phyloP scores from a whole-genome alignment of 768 basidiomycete species.

The Tricholoma saponaceum region DNA sequence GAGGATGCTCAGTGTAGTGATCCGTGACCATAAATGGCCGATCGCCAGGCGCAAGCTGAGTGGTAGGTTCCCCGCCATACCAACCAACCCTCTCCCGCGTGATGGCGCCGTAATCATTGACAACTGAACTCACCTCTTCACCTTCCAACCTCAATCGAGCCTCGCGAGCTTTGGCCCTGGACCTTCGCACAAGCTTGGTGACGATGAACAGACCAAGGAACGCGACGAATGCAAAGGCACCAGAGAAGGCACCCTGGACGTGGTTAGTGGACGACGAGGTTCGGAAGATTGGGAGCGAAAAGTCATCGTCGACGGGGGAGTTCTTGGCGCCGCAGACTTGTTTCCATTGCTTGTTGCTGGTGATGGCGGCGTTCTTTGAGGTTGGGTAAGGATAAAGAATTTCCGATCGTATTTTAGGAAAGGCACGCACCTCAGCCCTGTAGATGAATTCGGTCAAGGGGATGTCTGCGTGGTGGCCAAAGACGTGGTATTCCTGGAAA shows the following conservation, averaged over 20 bases:
- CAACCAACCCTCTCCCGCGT: slow-evolving; percentile 15
- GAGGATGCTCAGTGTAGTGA: slow-evolving; percentile 30
- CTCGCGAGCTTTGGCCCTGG: slow-evolving; percentile 32
- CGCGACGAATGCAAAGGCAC: slow-evolving; percentile 33
- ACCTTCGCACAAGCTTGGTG: slow-evolving; percentile 34
- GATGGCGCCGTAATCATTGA: slow-evolving; percentile 35
- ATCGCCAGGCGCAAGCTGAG: slow-evolving; percentile 5
- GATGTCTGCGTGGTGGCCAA: slow-evolving; percentile 72
- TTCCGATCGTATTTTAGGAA: neutral
- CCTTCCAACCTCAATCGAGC: slow-evolving; percentile 39
- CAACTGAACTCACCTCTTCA: slow-evolving; percentile 46
- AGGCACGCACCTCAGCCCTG: slow-evolving; percentile 58
- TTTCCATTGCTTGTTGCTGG: slow-evolving; percentile 52
- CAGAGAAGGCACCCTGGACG: slow-evolving; percentile 29
- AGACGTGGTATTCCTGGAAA: slow-evolving; percentile 69
- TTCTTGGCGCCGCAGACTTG: slow-evolving; percentile 36
- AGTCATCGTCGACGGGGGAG: slow-evolving; percentile 8
- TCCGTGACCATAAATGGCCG: slow-evolving; percentile 12
- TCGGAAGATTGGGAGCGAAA: slow-evolving; percentile 18
- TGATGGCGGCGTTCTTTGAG: slow-evolving; percentile 45
- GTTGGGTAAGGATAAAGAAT: neutral
- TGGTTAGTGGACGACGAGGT: slow-evolving; percentile 15
- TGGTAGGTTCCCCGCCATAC: slow-evolving; percentile 11
- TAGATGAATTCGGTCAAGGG: slow-evolving; percentile 85
- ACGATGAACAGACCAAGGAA: slow-evolving; percentile 35